phyloP scores from a whole-genome alignment of 306 rosid species.

The Cicer arietinum region DNA sequence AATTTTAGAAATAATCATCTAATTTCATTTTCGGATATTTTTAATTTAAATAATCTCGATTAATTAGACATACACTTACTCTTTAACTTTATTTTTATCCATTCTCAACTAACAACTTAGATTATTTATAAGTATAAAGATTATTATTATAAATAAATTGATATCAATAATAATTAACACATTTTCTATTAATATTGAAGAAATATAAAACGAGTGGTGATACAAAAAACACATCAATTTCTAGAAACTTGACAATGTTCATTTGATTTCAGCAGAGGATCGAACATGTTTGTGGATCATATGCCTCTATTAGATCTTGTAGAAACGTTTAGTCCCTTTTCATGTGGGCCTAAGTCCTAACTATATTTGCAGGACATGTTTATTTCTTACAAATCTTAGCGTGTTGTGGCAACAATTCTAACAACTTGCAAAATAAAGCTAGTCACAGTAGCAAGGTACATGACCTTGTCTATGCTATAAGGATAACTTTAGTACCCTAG shows the following conservation, averaged over 20 bases:
- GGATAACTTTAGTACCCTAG: background rate
- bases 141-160: no score
- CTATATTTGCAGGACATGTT: slow-evolving; percentile 40
- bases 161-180: no score
- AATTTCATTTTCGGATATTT: no score
- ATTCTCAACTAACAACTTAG: no score
- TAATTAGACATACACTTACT: no score
- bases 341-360: slow-evolving; percentile 20
- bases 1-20: no score
- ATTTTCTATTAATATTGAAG: background rate
- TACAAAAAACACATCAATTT: background rate
- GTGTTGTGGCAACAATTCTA: slow-evolving; percentile 18
- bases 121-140: no score
- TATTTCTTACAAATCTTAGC: background rate
- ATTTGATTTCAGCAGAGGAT: slow-evolving; percentile 33
- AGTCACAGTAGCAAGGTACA: background rate
- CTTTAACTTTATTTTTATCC: no score
- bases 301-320: background rate
- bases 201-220: slow-evolving; percentile 18
- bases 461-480: slow-evolving; percentile 1
- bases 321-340: slow-evolving; percentile 52
- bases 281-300: slow-evolving; percentile 11
- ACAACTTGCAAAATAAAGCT: slow-evolving; percentile 42
- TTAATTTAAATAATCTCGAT: no score
- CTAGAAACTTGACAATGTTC: slow-evolving; percentile 18